A percentile compares a stretch with the other conserved stretches of the same genome.
Conservation (phyloP, 1,284 basidiomycete species). For the Ceratorhiza oryzae-sativae region DNA sequence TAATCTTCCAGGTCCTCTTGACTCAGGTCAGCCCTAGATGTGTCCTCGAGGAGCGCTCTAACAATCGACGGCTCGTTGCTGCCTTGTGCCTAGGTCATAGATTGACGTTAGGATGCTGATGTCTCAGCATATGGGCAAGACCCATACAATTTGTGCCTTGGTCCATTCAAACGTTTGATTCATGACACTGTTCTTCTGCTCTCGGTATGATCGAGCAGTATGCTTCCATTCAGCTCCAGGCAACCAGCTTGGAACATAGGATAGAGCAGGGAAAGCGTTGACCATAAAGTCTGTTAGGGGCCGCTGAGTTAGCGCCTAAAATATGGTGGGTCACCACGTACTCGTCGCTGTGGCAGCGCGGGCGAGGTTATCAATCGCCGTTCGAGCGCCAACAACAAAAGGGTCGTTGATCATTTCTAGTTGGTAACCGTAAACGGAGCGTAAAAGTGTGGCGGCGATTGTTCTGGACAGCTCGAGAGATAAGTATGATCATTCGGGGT, state of each 20-base stretch:
- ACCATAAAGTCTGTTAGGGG: constrained; percentile 27
- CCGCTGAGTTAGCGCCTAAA: not conserved
- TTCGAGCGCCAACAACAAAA: constrained; percentile 7
- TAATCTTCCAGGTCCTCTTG: constrained; percentile 10
- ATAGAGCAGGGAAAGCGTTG: constrained; percentile 23
- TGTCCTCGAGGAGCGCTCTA: not conserved
- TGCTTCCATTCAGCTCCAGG: constrained; percentile 30
- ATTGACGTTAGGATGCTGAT: not conserved
- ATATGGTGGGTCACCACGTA: not conserved
- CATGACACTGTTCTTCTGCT: constrained; percentile 23
- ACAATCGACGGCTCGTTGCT: constrained; percentile 26
- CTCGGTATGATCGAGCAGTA: not conserved
- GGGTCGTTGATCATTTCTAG: constrained; percentile 9
- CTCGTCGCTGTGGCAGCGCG: constrained; percentile 24
- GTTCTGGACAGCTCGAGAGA: not conserved
- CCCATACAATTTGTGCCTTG: constrained; percentile 12
- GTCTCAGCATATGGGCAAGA: not conserved
- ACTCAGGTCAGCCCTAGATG: not conserved
- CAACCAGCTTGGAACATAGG: constrained; percentile 18
- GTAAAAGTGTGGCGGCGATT: constrained; percentile 8
- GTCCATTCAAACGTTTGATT: constrained; percentile 32
- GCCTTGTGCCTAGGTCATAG: not conserved
- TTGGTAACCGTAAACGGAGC: constrained; percentile 27
- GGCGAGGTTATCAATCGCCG: constrained; percentile 19
- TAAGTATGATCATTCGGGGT: not conserved